A percentile compares a stretch with the other conserved stretches of the same genome.
These are phyloP conservation scores for Phaseolus lunatus DNA, from an alignment of 306 rosid genomes.

Conservation along the genomic window DNA sequence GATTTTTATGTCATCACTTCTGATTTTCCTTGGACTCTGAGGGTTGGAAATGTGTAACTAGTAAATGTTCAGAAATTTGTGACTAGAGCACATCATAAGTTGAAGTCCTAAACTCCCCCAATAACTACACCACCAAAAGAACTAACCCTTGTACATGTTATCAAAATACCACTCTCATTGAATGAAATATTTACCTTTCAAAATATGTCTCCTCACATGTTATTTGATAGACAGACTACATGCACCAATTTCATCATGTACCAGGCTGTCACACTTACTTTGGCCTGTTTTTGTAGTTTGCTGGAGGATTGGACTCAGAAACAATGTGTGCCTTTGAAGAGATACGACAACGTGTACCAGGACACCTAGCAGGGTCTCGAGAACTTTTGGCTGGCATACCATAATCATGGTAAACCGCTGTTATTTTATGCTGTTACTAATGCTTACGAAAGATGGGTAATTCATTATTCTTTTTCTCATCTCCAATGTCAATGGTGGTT, in stretches of 20 bases:
- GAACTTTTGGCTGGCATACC: conserved; percentile 69
- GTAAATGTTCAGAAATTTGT: background rate
- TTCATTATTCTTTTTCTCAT: conserved; percentile 45
- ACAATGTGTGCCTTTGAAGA: conserved; percentile 84
- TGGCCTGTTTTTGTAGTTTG: conserved; percentile 65
- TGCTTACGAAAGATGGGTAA: conserved; percentile 42
- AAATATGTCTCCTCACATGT: background rate
- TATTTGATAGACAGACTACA: background rate
- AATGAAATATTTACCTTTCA: background rate
- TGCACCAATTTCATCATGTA: conserved; percentile 3
- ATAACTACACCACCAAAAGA: conserved; percentile 6
- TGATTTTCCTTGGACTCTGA: conserved; percentile 18
- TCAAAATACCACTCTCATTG: background rate
- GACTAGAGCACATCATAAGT: background rate
- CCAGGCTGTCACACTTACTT: background rate
- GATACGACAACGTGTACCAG: conserved; percentile 73
- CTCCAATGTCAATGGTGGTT: conserved; percentile 21
- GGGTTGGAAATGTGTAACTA: background rate
- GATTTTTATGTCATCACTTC: background rate
- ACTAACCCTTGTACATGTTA: conserved; percentile 21
- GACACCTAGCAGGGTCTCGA: conserved; percentile 62
- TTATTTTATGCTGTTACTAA: conserved; percentile 20
- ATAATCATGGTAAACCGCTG: conserved; percentile 56
- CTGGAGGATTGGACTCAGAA: conserved; percentile 94
- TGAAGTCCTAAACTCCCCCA: background rate